Percentiles rank a stretch among this genome's conserved stretches.
Conservation (phyloP, 176 grass and related monocot genomes). For the Eragrostis nindensis region DNA sequence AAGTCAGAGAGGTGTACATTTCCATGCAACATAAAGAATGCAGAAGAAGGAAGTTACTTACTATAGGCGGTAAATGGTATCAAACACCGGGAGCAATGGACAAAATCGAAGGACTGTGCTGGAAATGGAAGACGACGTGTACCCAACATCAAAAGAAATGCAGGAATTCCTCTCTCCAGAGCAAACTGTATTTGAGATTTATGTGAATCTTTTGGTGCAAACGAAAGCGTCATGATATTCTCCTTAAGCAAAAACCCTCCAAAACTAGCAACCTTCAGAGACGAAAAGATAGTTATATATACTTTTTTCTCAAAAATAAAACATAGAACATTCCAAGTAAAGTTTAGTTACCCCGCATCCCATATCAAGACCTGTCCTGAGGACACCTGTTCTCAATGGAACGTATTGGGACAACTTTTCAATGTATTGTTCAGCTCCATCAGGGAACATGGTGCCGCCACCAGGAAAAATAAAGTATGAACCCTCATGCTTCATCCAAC, state of each 20-base stretch:
- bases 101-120: constrained; percentile 80
- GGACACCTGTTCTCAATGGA: constrained; percentile 61
- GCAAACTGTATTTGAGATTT: constrained; percentile 99
- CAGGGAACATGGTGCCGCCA: constrained; percentile 94
- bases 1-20: constrained; percentile 25
- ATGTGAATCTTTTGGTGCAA: constrained; percentile 96
- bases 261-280: constrained; percentile 89
- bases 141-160: constrained; percentile 92
- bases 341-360: constrained; percentile 83
- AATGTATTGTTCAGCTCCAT: constrained; percentile 85
- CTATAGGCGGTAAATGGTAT: constrained; percentile 91
- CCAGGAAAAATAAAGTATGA: constrained; percentile 86
- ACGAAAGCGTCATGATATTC: constrained; percentile 85
- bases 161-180: constrained; percentile 89
- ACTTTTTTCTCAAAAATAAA: constrained; percentile 10
- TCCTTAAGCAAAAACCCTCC: constrained; percentile 90
- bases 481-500: constrained; percentile 93
- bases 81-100: constrained; percentile 90
- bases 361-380: constrained; percentile 95
- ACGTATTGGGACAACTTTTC: constrained; percentile 65
- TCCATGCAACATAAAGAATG: constrained; percentile 21
- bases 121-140: constrained; percentile 81
- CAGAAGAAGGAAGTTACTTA: constrained; percentile 49
- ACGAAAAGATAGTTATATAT: constrained; percentile 30
- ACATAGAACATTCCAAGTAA: constrained; percentile 5